phyloP scores from a whole-genome alignment of 306 rosid species.

The Casuarina cunninghamiana region DNA sequence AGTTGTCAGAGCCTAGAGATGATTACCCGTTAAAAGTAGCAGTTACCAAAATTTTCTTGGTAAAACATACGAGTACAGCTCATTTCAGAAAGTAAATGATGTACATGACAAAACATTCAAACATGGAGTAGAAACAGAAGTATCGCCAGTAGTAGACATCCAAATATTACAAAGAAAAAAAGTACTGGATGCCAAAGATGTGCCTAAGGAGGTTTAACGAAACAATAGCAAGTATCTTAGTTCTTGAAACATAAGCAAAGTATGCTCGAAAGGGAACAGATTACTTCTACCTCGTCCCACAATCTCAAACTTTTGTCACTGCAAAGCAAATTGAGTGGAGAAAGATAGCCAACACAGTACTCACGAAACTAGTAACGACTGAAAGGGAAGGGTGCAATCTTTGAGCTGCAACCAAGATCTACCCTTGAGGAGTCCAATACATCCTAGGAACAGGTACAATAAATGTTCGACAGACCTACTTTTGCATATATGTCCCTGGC shows the following conservation, averaged over 20 bases:
- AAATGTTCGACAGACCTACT: neutral
- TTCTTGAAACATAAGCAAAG: neutral
- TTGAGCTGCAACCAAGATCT: neutral
- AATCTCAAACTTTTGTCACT: neutral
- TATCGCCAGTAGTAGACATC: neutral
- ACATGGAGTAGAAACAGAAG: neutral
- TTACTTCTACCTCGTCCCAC: neutral
- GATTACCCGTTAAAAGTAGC: too few species aligned
- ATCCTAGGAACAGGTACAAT: neutral
- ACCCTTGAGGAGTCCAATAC: neutral
- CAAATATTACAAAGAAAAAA: neutral
- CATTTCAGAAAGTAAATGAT: neutral
- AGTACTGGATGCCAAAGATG: neutral
- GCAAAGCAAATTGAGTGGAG: neutral
- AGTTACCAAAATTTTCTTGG: neutral
- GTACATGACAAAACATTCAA: neutral
- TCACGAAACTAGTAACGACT: neutral
- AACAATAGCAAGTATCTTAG: constrained; percentile 5
- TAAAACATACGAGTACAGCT: neutral
- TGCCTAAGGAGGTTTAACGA: neutral
- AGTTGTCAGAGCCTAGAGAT: too few species aligned
- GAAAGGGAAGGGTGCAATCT: neutral
- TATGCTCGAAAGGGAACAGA: neutral
- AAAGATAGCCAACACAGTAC: neutral
- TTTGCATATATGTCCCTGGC: neutral